Conservation (phyloP, 1,284 basidiomycete genomes). For the Sporisorium reilianum region DNA sequence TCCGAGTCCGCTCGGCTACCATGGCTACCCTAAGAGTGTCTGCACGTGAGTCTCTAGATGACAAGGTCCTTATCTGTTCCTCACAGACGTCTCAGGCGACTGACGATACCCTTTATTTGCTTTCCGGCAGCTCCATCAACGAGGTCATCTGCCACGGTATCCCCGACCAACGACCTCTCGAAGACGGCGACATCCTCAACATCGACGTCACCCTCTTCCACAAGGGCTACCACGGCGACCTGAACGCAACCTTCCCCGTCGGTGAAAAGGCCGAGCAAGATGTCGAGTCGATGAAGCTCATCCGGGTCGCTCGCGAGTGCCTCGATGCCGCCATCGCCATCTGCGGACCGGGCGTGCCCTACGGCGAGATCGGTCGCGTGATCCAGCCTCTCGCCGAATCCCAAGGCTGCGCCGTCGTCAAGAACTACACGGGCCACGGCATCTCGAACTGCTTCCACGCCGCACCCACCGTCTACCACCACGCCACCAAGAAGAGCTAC, state of each 20-base stretch:
- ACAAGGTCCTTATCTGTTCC: neutral
- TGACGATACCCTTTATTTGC: neutral
- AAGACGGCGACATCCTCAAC: constrained; percentile 59
- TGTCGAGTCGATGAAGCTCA: constrained; percentile 59
- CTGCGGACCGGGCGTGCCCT: constrained; percentile 82
- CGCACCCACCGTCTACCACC: constrained; percentile 85
- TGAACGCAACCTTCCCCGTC: constrained; percentile 67
- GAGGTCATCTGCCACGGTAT: constrained; percentile 94
- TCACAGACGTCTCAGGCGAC: neutral
- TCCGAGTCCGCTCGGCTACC: constrained; percentile 93
- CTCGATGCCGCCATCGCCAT: constrained; percentile 79
- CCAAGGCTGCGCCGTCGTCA: constrained; percentile 76
- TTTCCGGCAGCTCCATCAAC: constrained; percentile 77
- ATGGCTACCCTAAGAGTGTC: constrained; percentile 91
- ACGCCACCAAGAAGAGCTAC: constrained; percentile 69
- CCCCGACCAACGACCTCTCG: constrained; percentile 61
- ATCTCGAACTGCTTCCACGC: constrained; percentile 86
- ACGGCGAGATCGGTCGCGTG: constrained; percentile 79
- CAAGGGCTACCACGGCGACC: constrained; percentile 67
- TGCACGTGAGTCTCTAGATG: constrained; percentile 76
- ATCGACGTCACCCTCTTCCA: constrained; percentile 75
- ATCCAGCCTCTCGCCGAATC: constrained; percentile 75
- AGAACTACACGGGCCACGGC: constrained; percentile 85
- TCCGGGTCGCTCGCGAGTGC: constrained; percentile 72
- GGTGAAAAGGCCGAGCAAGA: constrained; percentile 60